These are phyloP conservation scores for Lactuca sativa DNA, from an alignment of 129 eudicot species.

Conservation along the genomic window DNA sequence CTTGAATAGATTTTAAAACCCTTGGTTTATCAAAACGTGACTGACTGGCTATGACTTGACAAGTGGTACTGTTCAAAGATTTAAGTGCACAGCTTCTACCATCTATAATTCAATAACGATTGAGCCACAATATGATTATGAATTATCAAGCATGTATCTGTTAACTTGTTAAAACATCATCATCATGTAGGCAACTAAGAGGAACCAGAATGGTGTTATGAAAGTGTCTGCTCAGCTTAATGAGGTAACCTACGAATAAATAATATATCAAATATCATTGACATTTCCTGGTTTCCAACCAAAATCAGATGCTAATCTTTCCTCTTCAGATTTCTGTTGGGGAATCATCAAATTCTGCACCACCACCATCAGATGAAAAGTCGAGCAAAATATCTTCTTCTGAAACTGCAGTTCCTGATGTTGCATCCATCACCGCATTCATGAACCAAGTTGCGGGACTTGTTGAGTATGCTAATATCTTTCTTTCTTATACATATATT, in stretches of 20 bases:
- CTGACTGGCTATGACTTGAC: background rate
- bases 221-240: slow-evolving; percentile 62
- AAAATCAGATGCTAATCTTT: background rate
- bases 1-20: background rate
- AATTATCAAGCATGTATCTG: background rate
- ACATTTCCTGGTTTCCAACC: background rate
- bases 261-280: background rate
- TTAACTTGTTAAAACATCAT: slow-evolving; percentile 5
- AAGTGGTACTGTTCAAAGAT: background rate
- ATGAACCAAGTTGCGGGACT: slow-evolving; percentile 80
- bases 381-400: slow-evolving; percentile 29
- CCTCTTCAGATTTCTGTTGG: slow-evolving; percentile 40
- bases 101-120: too few species aligned
- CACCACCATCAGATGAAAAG: slow-evolving; percentile 22
- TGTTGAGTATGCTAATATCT: slow-evolving; percentile 50
- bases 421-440: slow-evolving; percentile 53
- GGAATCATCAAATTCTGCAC: slow-evolving; percentile 42
- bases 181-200: slow-evolving; percentile 45
- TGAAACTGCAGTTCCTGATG: slow-evolving; percentile 47
- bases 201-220: slow-evolving; percentile 43
- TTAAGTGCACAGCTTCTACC: too few species aligned
- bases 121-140: too few species aligned
- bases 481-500: background rate
- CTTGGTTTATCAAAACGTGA: background rate
- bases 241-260: slow-evolving; percentile 39